Conservation (phyloP, 345 rosid genomes). For the Citrus medica region DNA sequence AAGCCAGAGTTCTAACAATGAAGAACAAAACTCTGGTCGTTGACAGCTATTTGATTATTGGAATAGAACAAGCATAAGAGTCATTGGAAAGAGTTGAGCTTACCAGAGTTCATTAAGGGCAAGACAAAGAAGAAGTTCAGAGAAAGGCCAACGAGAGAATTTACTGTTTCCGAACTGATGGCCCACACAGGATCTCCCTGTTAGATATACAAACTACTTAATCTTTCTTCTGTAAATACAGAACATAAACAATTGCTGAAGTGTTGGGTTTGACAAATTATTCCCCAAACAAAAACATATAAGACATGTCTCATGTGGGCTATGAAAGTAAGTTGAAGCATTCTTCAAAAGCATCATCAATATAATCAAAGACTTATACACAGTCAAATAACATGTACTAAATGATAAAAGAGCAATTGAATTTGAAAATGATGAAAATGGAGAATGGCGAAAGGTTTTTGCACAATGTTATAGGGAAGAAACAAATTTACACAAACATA, state of each 20-base stretch:
- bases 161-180: slow-evolving; percentile 67
- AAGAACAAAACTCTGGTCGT: neutral
- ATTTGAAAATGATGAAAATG: neutral
- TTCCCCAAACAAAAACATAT: neutral
- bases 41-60: neutral
- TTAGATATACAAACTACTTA: slow-evolving; percentile 4
- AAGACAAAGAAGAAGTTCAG: slow-evolving; percentile 90
- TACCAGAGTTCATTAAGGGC: slow-evolving; percentile 79
- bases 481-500: neutral
- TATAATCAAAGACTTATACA: too few species aligned
- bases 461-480: neutral
- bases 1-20: neutral
- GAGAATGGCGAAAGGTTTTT: neutral
- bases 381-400: too few species aligned
- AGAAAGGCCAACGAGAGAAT: slow-evolving; percentile 72
- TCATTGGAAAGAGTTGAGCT: neutral
- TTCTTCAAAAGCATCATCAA: neutral
- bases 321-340: neutral
- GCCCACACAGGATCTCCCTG: slow-evolving; percentile 98
- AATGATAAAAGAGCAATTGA: too few species aligned
- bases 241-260: neutral
- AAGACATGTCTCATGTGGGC: neutral
- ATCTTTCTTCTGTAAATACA: neutral
- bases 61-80: neutral
- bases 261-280: neutral